These are phyloP conservation scores for Fraxinus sp. DNA, from an alignment of 305 asterid genomes.

Conservation along the genomic window DNA sequence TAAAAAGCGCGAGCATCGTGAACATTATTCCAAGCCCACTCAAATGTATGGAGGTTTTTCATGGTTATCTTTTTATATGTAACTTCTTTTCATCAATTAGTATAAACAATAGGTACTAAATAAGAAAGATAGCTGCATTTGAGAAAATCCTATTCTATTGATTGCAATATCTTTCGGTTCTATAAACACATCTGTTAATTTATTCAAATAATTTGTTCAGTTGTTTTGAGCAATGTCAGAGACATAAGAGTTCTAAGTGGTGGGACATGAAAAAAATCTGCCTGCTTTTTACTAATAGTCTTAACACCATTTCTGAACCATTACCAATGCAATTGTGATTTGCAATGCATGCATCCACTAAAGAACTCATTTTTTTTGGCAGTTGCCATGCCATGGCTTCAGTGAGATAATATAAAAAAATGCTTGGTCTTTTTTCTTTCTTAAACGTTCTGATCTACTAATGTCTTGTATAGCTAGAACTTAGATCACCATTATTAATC, in stretches of 20 bases:
- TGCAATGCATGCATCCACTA: neutral
- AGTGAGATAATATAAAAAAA: neutral
- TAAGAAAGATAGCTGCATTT: constrained; percentile 7
- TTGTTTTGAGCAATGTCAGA: neutral
- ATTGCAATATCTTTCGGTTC: neutral
- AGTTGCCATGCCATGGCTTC: constrained; percentile 6
- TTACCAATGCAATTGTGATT: neutral
- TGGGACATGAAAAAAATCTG: neutral
- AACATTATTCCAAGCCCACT: constrained; percentile 32
- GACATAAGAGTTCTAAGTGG: neutral
- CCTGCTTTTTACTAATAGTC: neutral
- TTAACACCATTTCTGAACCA: neutral
- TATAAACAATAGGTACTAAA: neutral
- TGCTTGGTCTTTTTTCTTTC: neutral
- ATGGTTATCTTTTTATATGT: constrained; percentile 1
- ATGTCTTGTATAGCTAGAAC: neutral
- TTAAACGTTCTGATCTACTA: neutral
- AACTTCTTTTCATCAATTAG: neutral
- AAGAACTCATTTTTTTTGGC: neutral
- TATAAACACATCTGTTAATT: constrained; percentile 7
- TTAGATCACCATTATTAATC: neutral
- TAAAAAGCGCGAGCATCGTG: constrained; percentile 34
- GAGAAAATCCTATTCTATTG: constrained; percentile 15
- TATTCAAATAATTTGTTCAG: neutral
- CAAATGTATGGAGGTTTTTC: constrained; percentile 41